Evolutionary conservation across 345 rosid species (phyloP).

Genomic region (Gossypium mustelinum): DNA sequence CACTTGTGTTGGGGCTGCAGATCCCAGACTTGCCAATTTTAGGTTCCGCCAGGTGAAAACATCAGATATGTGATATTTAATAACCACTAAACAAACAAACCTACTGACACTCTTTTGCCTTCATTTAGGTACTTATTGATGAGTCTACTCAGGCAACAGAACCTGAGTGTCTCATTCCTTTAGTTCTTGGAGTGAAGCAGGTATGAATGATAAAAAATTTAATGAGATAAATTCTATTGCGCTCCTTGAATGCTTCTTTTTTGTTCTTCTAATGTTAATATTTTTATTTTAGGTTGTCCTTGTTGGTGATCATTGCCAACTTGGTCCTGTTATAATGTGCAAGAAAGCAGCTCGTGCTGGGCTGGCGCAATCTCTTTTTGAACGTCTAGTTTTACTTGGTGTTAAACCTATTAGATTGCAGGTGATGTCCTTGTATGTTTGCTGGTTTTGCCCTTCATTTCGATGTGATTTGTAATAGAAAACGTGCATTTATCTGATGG

Average conservation of each 20-base stretch:
- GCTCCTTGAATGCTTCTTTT: background rate
- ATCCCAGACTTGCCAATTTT: conserved; percentile 92
- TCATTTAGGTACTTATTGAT: conserved; percentile 86
- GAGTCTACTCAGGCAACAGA: conserved; percentile 99
- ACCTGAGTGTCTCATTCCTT: conserved; percentile 97
- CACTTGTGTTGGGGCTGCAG: conserved; percentile 99
- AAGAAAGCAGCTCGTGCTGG: conserved; percentile 99
- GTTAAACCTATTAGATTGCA: conserved; percentile 97
- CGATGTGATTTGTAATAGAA: background rate
- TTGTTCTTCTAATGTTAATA: conserved; percentile 13
- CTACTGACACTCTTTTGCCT: background rate
- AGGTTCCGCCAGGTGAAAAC: conserved; percentile 90
- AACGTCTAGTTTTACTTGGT: conserved; percentile 94
- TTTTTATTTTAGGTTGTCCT: conserved; percentile 64
- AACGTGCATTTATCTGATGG: background rate
- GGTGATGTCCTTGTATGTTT: conserved; percentile 39
- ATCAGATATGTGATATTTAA: background rate
- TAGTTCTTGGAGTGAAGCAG: conserved; percentile 99
- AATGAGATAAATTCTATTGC: background rate
- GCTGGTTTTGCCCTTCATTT: conserved; percentile 5
- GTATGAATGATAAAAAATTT: conserved; percentile 28
- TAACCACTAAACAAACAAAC: background rate
- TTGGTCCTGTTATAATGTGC: conserved; percentile 99
- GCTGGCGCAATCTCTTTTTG: conserved; percentile 93
- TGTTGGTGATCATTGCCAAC: conserved; percentile 99